Evolutionary conservation across 768 basidiomycete genomes (phyloP).

Genomic region (Pulveroboletus sp.): DNA sequence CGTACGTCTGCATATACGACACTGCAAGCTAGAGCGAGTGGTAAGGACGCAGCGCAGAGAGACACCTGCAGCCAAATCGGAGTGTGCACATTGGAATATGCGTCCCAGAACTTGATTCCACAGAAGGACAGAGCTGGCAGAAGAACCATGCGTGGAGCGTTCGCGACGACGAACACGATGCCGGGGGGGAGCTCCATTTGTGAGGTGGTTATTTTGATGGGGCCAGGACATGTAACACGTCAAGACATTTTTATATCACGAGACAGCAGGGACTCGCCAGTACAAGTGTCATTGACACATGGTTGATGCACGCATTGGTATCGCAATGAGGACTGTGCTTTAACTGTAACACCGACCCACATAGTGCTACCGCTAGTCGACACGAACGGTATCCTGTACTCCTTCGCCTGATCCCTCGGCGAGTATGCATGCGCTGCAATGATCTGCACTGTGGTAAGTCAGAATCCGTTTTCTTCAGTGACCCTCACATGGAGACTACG

Average conservation of each 20-base stretch:
- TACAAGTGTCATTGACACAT: neutral
- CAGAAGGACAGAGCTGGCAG: conserved; percentile 17
- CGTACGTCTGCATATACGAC: conserved; percentile 11
- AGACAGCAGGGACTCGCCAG: too few relatives aligned
- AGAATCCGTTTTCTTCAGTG: neutral
- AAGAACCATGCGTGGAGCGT: conserved; percentile 21
- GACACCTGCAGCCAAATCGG: conserved; percentile 15
- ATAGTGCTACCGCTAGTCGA: too few relatives aligned
- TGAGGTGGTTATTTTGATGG: neutral
- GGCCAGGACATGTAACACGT: neutral
- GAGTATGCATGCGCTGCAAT: neutral
- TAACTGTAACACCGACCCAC: neutral
- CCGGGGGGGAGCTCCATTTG: conserved; percentile 34
- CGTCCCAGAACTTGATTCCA: conserved; percentile 8
- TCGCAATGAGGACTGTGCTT: neutral
- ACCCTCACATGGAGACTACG: conserved; percentile 7
- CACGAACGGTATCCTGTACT: neutral
- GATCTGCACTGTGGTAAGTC: conserved; percentile 15
- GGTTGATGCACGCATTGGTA: neutral
- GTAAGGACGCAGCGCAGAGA: conserved; percentile 23
- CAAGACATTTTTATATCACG: conserved; percentile 4
- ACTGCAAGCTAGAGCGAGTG: conserved; percentile 14
- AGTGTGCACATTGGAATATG: conserved; percentile 3
- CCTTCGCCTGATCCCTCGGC: neutral
- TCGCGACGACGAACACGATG: conserved; percentile 22